Conservation (phyloP, 2,329 filamentous ascomycete genomes). For the Xylariaceae sp. region DNA sequence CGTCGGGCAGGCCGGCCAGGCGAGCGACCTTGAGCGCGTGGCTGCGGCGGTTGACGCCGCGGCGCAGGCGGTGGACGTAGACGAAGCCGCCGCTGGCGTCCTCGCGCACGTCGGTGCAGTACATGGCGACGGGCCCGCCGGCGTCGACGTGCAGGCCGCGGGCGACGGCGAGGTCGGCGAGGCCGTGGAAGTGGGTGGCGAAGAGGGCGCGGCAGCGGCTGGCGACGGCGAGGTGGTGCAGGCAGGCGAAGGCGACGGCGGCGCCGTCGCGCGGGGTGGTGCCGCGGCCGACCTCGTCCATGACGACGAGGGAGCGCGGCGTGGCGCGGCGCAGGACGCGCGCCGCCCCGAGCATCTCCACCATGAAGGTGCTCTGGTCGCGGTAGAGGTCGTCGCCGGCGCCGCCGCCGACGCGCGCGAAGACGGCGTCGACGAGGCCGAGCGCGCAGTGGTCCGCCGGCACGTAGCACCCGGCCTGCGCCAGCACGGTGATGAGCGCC, state of each 20-base stretch:
- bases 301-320: constrained; percentile 80
- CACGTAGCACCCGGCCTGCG: constrained; percentile 88
- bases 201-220: constrained; percentile 80
- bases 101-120: constrained; percentile 86
- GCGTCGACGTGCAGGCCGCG: constrained; percentile 32
- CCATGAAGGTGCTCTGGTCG: constrained; percentile 98
- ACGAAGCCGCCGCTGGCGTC: constrained; percentile 64
- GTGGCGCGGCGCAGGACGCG: constrained; percentile 83
- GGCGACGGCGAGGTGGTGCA: constrained; percentile 72
- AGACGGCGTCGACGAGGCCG: constrained; percentile 91
- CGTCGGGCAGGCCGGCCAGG: constrained; percentile 72
- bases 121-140: constrained; percentile 53
- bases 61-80: constrained; percentile 75
- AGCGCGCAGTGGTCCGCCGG: constrained; percentile 80
- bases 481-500: constrained; percentile 86
- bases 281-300: constrained; percentile 95
- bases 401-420: constrained; percentile 86
- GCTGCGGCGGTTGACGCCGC: constrained; percentile 76
- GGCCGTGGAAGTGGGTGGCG: constrained; percentile 85
- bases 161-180: constrained; percentile 67
- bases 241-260: constrained; percentile 80
- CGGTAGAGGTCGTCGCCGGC: constrained; percentile 92
- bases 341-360: constrained; percentile 97
- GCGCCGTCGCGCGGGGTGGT: constrained; percentile 90
- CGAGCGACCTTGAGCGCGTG: constrained; percentile 94